These are phyloP conservation scores for Flammula alnicola DNA, from an alignment of 1,284 basidiomycete species.

Conservation along the genomic window DNA sequence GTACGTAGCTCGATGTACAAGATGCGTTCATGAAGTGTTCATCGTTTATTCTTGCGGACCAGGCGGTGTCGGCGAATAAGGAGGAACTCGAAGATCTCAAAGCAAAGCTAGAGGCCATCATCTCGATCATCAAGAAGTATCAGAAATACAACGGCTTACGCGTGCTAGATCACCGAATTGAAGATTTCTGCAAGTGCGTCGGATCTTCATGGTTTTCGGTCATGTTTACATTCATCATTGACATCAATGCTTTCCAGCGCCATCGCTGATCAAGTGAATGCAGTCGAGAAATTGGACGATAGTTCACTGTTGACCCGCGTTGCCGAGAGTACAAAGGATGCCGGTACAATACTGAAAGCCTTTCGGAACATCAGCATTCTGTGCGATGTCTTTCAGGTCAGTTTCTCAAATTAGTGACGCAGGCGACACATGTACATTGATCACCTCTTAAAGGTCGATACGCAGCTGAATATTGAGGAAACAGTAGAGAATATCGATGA, in stretches of 20 bases:
- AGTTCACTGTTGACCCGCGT: neutral
- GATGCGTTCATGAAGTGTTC: neutral
- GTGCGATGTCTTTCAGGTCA: slow-evolving; percentile 13
- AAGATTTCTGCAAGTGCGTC: neutral
- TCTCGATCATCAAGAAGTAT: slow-evolving; percentile 4
- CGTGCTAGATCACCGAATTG: neutral
- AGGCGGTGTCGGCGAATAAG: slow-evolving; percentile 2
- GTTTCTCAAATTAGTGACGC: neutral
- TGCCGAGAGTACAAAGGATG: neutral
- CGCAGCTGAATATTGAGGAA: slow-evolving; percentile 2
- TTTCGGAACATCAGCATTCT: slow-evolving; percentile 11
- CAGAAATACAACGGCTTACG: neutral
- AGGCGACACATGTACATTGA: neutral
- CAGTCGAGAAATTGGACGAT: neutral
- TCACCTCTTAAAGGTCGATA: slow-evolving; percentile 3
- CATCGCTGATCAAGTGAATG: neutral
- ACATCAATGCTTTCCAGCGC: slow-evolving; percentile 1
- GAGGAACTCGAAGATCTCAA: slow-evolving; percentile 9
- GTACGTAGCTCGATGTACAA: no score
- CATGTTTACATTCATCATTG: neutral
- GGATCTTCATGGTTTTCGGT: neutral
- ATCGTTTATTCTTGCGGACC: neutral
- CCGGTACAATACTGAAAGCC: slow-evolving; percentile 4
- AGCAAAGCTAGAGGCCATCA: neutral
- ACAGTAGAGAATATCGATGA: neutral